Percentiles rank a stretch among this genome's conserved stretches.
These are phyloP conservation scores for Geotrichum australiense DNA, from an alignment of 1,139 yeast genomes.

Conservation along the genomic window DNA sequence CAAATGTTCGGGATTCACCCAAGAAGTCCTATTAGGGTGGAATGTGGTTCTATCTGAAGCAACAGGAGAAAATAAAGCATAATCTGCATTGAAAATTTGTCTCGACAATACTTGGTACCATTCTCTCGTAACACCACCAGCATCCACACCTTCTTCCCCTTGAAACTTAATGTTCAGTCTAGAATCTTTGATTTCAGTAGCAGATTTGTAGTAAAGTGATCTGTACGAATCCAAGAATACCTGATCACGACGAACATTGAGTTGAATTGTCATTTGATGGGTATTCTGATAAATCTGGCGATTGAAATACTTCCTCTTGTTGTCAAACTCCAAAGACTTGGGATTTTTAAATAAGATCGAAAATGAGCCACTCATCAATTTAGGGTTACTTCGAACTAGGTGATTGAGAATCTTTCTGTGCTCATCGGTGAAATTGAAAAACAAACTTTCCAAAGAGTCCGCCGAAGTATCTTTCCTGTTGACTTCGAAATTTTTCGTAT, in stretches of 20 bases:
- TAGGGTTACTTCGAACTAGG: constrained; percentile 88
- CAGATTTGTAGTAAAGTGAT: constrained; percentile 70
- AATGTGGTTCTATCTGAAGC: constrained; percentile 90
- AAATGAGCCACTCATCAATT: constrained; percentile 94
- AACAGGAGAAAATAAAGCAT: constrained; percentile 87
- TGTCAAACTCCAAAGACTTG: constrained; percentile 87
- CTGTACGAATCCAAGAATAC: constrained; percentile 90
- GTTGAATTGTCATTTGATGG: constrained; percentile 43
- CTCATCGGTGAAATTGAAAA: constrained; percentile 83
- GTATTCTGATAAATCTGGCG: constrained; percentile 41
- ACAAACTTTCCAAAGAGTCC: constrained; percentile 72
- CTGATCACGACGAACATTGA: constrained; percentile 78
- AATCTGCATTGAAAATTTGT: constrained; percentile 95
- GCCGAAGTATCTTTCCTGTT: constrained; percentile 58
- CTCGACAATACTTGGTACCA: constrained; percentile 94
- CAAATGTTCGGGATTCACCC: constrained; percentile 87
- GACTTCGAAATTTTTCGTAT: constrained; percentile 55
- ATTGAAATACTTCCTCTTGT: constrained; percentile 80
- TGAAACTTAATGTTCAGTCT: constrained; percentile 74
- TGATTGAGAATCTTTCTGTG: constrained; percentile 85
- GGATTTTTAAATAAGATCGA: constrained; percentile 86
- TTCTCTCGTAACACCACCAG: constrained; percentile 96
- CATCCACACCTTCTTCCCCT: constrained; percentile 96
- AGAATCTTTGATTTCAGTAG: constrained; percentile 66
- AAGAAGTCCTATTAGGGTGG: constrained; percentile 91